Evolutionary conservation across 108 stramenopile species (phyloP).

Genomic region (Pseudonitzschia delicatissima): DNA sequence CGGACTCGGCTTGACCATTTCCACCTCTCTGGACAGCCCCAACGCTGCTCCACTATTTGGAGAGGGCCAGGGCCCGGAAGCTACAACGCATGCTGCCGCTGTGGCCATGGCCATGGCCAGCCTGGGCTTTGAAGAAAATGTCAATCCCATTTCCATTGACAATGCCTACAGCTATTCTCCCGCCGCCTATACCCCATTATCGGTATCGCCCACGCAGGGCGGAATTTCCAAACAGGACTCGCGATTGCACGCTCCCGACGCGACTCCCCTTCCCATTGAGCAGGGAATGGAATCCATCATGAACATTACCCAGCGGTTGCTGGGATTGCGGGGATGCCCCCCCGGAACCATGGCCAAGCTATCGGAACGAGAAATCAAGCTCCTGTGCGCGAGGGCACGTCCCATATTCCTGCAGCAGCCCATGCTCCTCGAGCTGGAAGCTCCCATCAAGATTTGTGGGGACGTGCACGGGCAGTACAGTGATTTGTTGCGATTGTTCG

Average conservation of each 20-base stretch:
- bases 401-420: constrained; percentile 89
- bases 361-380: constrained; percentile 78
- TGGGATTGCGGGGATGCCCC: constrained; percentile 69
- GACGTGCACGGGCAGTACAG: constrained; percentile 90
- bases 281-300: constrained; percentile 50
- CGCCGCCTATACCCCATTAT: too few species aligned
- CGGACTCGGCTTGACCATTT: too few species aligned
- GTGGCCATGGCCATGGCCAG: too few species aligned
- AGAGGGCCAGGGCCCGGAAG: too few species aligned
- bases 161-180: too few species aligned
- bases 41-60: too few species aligned
- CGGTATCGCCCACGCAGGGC: too few species aligned
- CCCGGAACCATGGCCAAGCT: constrained; percentile 75
- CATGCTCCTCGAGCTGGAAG: constrained; percentile 92
- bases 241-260: constrained; percentile 45
- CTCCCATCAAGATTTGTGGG: constrained; percentile 91
- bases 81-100: too few species aligned
- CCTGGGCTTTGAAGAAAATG: too few species aligned
- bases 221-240: constrained; percentile 21
- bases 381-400: constrained; percentile 65
- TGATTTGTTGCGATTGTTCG: constrained; percentile 80
- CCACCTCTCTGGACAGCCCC: too few species aligned
- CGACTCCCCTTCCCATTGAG: constrained; percentile 33
- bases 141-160: too few species aligned
- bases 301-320: constrained; percentile 61